These are phyloP conservation scores for Sideroxylon spinosum DNA, from an alignment of 179 eudicot species.

Conservation along the genomic window DNA sequence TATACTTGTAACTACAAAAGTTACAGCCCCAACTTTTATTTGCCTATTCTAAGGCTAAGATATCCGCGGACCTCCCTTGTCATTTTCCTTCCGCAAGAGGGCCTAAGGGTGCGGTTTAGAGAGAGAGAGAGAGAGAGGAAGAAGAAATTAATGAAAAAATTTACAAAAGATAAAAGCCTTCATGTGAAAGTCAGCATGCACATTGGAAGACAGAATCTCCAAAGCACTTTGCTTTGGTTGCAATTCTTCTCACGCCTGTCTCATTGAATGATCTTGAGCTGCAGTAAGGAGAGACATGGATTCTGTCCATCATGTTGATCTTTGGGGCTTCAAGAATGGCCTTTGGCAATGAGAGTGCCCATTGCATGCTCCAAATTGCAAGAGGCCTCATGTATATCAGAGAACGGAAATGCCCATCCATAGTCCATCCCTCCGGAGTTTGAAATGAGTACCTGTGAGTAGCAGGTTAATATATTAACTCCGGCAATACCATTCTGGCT, in stretches of 20 bases:
- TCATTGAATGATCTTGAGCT: constrained; percentile 36
- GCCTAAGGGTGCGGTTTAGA: neutral
- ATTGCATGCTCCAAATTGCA: constrained; percentile 96
- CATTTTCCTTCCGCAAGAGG: constrained; percentile 6
- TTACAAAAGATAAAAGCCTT: neutral
- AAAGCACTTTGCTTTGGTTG: constrained; percentile 54
- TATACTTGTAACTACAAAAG: neutral
- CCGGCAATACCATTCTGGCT: neutral
- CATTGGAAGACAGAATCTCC: constrained; percentile 65
- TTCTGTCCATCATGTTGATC: constrained; percentile 74
- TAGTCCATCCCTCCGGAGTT: constrained; percentile 96
- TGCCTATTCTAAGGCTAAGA: neutral
- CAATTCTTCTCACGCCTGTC: constrained; percentile 42
- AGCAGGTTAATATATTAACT: neutral
- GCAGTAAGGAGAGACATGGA: constrained; percentile 31
- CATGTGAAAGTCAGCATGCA: constrained; percentile 42
- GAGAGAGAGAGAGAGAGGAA: neutral
- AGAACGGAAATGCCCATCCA: constrained; percentile 92
- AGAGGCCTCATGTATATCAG: constrained; percentile 97
- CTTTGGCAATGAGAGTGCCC: constrained; percentile 76
- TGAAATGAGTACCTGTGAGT: constrained; percentile 77
- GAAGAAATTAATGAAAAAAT: neutral
- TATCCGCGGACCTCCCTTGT: neutral
- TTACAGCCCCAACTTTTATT: neutral
- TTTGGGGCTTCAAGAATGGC: constrained; percentile 68